Evolutionary conservation across 768 basidiomycete genomes (phyloP).

Genomic region (Paxillus involutus): DNA sequence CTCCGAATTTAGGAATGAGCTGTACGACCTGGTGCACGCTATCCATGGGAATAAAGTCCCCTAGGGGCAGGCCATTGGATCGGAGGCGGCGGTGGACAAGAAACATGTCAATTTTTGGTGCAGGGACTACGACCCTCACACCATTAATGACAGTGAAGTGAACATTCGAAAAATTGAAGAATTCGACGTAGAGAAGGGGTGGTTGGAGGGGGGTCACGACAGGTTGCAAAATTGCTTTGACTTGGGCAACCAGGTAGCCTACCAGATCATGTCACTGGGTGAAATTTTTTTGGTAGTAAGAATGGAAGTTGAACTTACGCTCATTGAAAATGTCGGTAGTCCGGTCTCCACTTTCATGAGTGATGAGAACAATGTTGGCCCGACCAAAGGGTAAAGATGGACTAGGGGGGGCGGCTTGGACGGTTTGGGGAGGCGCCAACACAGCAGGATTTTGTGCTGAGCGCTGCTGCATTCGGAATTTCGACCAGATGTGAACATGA

Average conservation of each 20-base stretch:
- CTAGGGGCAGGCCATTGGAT: neutral
- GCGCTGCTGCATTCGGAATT: neutral
- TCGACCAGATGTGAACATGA: neutral
- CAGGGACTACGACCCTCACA: neutral
- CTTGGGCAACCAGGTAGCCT: neutral
- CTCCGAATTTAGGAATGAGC: constrained; percentile 1
- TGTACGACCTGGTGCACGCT: neutral
- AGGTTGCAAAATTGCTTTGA: neutral
- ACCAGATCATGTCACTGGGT: neutral
- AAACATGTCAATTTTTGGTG: neutral
- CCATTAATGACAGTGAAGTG: neutral
- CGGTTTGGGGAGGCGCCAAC: neutral
- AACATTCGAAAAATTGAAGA: neutral
- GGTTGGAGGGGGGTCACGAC: neutral
- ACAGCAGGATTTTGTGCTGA: neutral
- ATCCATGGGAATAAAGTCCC: neutral
- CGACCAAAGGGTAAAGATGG: neutral
- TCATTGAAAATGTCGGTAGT: neutral
- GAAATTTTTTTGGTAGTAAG: neutral
- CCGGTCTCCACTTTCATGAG: neutral
- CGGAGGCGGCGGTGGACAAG: neutral
- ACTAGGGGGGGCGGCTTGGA: neutral
- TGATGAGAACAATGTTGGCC: constrained; percentile 1
- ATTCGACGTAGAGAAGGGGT: neutral
- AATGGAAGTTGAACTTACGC: neutral